These are phyloP conservation scores for Colletotrichum endophyticum DNA, from an alignment of 2,329 filamentous ascomycete genomes.

Conservation along the genomic window DNA sequence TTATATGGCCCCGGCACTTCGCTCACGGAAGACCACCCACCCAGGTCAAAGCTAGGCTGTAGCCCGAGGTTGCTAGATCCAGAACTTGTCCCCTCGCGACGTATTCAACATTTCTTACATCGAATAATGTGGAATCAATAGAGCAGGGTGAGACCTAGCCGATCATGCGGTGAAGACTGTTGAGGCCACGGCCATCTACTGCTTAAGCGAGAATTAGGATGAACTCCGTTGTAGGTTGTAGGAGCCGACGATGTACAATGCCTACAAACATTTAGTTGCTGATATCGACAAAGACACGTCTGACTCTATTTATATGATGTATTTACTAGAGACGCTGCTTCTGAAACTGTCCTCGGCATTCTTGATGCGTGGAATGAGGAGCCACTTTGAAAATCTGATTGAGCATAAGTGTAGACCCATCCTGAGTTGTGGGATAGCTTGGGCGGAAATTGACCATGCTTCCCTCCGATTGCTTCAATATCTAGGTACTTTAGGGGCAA, in stretches of 20 bases:
- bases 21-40: not conserved
- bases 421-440: not conserved
- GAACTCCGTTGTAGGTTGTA: not conserved
- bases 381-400: not conserved
- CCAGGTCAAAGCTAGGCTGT: not conserved
- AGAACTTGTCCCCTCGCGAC: not conserved
- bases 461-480: not conserved
- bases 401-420: not conserved
- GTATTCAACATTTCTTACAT: not conserved
- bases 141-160: not conserved
- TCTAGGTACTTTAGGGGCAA: not conserved
- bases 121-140: not conserved
- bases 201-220: not conserved
- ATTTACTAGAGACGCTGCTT: not conserved
- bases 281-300: not conserved
- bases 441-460: not conserved
- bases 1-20: not conserved
- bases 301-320: not conserved
- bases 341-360: not conserved
- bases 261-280: not conserved
- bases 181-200: not conserved
- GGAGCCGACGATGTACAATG: rapidly evolving
- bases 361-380: not conserved
- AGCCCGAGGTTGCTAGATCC: not conserved
- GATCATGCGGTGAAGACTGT: not conserved